Conservation (phyloP, 108 stramenopile genomes). For the Skeletonema grethae region DNA sequence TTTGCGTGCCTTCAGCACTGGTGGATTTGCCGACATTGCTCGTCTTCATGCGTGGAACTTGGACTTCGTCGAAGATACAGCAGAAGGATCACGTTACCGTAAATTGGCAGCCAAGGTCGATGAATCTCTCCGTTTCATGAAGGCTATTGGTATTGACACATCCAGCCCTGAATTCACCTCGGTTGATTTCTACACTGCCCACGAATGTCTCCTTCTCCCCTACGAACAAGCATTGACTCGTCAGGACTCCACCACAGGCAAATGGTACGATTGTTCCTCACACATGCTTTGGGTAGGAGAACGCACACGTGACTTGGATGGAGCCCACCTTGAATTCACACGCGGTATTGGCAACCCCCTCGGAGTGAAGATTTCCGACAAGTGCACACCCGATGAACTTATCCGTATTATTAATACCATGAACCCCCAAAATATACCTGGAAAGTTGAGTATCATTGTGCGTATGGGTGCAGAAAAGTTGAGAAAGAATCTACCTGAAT, state of each 20-base stretch:
- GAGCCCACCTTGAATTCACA: conserved; percentile 97
- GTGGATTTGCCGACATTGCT: conserved; percentile 96
- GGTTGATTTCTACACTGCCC: conserved; percentile 95
- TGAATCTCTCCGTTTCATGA: conserved; percentile 95
- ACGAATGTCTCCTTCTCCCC: conserved; percentile 97
- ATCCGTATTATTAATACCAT: conserved; percentile 90
- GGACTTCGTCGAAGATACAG: conserved; percentile 95
- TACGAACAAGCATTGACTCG: conserved; percentile 98
- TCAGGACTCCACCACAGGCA: conserved; percentile 94
- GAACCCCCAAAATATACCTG: conserved; percentile 96
- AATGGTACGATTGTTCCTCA: conserved; percentile 96
- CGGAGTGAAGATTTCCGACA: conserved; percentile 96
- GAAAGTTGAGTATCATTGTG: conserved; percentile 95
- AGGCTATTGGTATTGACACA: conserved; percentile 96
- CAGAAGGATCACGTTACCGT: conserved; percentile 90
- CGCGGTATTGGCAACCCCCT: conserved; percentile 97
- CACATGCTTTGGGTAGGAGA: conserved; percentile 99
- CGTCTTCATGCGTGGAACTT: conserved; percentile 98
- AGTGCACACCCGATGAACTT: conserved; percentile 95
- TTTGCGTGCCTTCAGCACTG: conserved; percentile 93
- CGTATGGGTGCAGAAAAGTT: conserved; percentile 98
- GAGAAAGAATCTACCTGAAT: conserved; percentile 91
- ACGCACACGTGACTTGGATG: conserved; percentile 96
- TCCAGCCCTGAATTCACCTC: conserved; percentile 80
- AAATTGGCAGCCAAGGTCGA: conserved; percentile 92